phyloP scores from a whole-genome alignment of 371 early-diverging fungal species.

The Haplosporangium sp. region DNA sequence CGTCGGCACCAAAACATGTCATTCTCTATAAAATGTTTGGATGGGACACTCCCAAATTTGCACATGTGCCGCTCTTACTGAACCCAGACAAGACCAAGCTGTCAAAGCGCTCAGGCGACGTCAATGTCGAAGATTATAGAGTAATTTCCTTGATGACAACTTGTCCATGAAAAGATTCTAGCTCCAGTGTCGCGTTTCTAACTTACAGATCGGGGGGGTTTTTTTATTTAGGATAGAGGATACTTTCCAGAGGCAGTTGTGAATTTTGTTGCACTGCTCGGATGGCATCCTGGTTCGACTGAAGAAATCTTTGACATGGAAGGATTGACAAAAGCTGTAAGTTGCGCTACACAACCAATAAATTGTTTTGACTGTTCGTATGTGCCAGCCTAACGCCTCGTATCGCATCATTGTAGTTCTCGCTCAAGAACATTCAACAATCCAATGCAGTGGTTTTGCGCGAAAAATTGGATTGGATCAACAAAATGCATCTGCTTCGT shows the following conservation, averaged over 20 bases:
- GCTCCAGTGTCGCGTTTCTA: neutral
- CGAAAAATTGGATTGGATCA: slow-evolving; percentile 87
- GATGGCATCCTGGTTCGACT: slow-evolving; percentile 79
- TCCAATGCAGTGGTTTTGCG: slow-evolving; percentile 82
- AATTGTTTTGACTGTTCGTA: neutral
- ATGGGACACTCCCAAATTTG: slow-evolving; percentile 84
- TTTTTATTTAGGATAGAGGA: slow-evolving; percentile 68
- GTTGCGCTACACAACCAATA: neutral
- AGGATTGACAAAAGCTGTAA: slow-evolving; percentile 75
- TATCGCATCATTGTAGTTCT: slow-evolving; percentile 63
- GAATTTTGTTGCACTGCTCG: slow-evolving; percentile 90
- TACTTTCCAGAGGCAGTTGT: slow-evolving; percentile 90
- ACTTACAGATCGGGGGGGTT: too few species aligned
- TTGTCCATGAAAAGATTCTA: neutral
- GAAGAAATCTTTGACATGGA: slow-evolving; percentile 74
- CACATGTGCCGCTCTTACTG: slow-evolving; percentile 90
- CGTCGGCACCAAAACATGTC: slow-evolving; percentile 92
- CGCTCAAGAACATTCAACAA: slow-evolving; percentile 75
- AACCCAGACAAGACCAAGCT: slow-evolving; percentile 88
- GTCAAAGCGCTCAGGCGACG: slow-evolving; percentile 87
- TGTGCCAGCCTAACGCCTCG: neutral
- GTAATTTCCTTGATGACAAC: slow-evolving; percentile 16
- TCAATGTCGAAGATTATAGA: slow-evolving; percentile 77
- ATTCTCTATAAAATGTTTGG: slow-evolving; percentile 85
- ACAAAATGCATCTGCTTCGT: slow-evolving; percentile 78